A percentile compares a stretch with the other conserved stretches of the same genome.
These are phyloP conservation scores for Metschnikowia shivogae DNA, from an alignment of 805 yeast genomes.

Conservation along the genomic window DNA sequence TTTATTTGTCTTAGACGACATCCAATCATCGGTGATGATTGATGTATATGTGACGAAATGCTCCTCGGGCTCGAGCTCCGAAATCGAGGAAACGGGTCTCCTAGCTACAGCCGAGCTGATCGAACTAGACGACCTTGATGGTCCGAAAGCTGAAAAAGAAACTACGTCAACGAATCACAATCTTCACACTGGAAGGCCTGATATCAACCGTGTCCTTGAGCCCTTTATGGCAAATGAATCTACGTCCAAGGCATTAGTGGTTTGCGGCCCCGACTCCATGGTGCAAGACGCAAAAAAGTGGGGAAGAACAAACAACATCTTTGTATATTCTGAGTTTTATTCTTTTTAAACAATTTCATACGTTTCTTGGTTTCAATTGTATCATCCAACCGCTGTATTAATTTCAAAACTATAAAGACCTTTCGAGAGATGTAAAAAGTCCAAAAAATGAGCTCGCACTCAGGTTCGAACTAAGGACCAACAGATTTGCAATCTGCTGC, in stretches of 20 bases:
- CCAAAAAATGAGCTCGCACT: conserved; percentile 62
- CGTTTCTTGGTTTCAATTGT: not conserved
- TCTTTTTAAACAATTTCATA: conserved; percentile 2
- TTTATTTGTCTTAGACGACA: conserved; percentile 40
- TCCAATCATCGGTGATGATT: conserved; percentile 11
- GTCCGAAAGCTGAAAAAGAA: conserved; percentile 11
- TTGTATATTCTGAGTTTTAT: conserved; percentile 38
- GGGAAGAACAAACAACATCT: conserved; percentile 33
- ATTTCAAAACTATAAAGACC: no score
- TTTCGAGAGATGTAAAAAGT: conserved; percentile 17
- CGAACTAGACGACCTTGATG: conserved; percentile 8
- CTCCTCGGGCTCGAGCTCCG: not conserved
- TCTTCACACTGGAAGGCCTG: conserved; percentile 41
- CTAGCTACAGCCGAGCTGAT: conserved; percentile 18
- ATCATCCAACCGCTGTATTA: no score
- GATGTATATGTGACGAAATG: conserved; percentile 15
- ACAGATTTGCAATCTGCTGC: conserved; percentile 99
- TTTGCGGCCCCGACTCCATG: conserved; percentile 55
- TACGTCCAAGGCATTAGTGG: conserved; percentile 48
- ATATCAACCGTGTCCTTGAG: conserved; percentile 29
- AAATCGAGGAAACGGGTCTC: conserved; percentile 19
- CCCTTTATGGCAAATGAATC: conserved; percentile 26
- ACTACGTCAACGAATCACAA: conserved; percentile 1
- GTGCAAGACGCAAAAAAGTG: conserved; percentile 37
- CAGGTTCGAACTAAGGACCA: conserved; percentile 98